Base-by-base conservation (phyloP, 768 basidiomycete genomes). In the Cystobasidiopsis lactophilus region DNA sequence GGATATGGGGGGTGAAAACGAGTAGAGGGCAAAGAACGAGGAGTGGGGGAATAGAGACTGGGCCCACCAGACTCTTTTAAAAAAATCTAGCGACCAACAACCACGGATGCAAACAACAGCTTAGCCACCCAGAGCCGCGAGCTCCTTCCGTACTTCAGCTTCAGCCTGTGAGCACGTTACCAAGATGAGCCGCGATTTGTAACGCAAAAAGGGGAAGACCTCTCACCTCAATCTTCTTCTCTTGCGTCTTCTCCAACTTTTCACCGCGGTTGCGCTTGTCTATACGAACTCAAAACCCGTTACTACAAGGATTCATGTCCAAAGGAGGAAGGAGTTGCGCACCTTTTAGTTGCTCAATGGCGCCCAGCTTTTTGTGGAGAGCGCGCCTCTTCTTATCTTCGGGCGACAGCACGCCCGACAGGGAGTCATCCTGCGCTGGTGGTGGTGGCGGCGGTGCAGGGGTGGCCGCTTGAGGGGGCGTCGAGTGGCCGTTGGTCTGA, bases 141-240 rank as follows among this genome's bases (percentile, higher is more conserved):
- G 75, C 69, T 93, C 89, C 63, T 77, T 77, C 62, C 77, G 71
- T 62, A 95, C 85, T 55, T 82, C 82, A 9, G 65, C 74, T 67
- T 95, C 89, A 9, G 79, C 79, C 33, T 35, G 33, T n/a, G n/a
- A n/a, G n/a, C n/a, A n/a, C n/a, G n/a, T n/a, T n/a, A n/a, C n/a
- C n/a, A n/a, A n/a, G n/a, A n/a, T n/a, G n/a, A n/a, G n/a, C n/a
- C n/a, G n/a, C n/a, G n/a, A n/a, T n/a, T n/a, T n/a, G n/a, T n/a
- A n/a, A n/a, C n/a, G n/a, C n/a, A n/a, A n/a, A n/a, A n/a, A n/a
- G n/a, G n/a, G n/a, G n/a, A n/a, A n/a, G n/a, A n/a, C n/a, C n/a
- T n/a, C n/a, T n/a, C n/a, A n/a, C n/a, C 39, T 93, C 88, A 62
- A 96, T 91, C 76, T 98, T 98, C 76, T 82, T 83, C 60, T 91